Conservation (phyloP, 2,329 filamentous ascomycete genomes). For the Scytalidium sp. region DNA sequence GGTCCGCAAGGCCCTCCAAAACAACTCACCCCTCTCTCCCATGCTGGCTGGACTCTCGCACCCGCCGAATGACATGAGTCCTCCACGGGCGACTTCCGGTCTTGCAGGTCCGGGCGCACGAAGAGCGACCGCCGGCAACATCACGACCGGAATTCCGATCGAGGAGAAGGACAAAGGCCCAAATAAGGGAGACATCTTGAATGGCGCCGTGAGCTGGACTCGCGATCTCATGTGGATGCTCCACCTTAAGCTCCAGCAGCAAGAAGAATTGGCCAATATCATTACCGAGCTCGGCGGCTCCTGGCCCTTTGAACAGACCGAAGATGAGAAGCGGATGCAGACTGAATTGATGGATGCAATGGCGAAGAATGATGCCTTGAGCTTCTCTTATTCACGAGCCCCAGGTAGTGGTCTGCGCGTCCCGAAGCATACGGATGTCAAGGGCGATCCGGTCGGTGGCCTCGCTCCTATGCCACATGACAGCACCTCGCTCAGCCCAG, state of each 20-base stretch:
- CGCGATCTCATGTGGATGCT: slow-evolving; percentile 97
- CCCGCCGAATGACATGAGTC: slow-evolving; percentile 50
- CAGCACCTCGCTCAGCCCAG: slow-evolving; percentile 51
- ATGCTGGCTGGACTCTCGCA: slow-evolving; percentile 65
- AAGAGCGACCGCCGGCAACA: slow-evolving; percentile 74
- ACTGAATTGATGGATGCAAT: slow-evolving; percentile 87
- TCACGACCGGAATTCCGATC: slow-evolving; percentile 86
- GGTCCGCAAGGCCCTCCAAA: slow-evolving; percentile 90
- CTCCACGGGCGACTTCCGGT: slow-evolving; percentile 80
- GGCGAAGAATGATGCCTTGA: slow-evolving; percentile 68
- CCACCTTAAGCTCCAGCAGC: slow-evolving; percentile 82
- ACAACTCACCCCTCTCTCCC: slow-evolving; percentile 85
- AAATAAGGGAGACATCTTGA: slow-evolving; percentile 98
- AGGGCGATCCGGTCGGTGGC: slow-evolving; percentile 70
- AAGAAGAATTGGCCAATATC: slow-evolving; percentile 78
- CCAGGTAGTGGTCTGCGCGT: slow-evolving; percentile 85
- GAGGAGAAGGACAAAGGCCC: slow-evolving; percentile 99
- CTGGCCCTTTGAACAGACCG: slow-evolving; percentile 78
- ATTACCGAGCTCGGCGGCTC: slow-evolving; percentile 70
- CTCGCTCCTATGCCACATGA: slow-evolving; percentile 31
- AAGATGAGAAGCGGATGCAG: slow-evolving; percentile 95
- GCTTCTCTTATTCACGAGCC: slow-evolving; percentile 81
- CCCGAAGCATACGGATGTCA: slow-evolving; percentile 88
- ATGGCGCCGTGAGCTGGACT: slow-evolving; percentile 95
- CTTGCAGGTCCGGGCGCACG: slow-evolving; percentile 82